phyloP scores from a whole-genome alignment of 129 eudicot genomes.

The Tagetes erecta region DNA sequence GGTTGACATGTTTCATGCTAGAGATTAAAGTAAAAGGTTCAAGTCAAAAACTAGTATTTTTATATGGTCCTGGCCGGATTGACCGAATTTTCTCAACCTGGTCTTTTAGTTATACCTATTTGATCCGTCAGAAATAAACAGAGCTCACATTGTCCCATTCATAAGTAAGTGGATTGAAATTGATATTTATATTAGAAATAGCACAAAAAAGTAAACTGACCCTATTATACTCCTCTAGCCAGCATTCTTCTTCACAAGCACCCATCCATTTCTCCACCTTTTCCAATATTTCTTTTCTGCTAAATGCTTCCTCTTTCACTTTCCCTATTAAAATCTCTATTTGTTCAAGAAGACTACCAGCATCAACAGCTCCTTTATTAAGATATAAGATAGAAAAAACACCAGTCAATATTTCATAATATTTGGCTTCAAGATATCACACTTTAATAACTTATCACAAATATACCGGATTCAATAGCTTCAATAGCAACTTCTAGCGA shows the following conservation, averaged over 20 bases:
- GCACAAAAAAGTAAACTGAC: slow-evolving; percentile 32
- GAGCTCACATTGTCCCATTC: background rate
- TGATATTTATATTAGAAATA: background rate
- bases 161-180: background rate
- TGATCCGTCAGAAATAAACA: background rate
- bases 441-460: background rate
- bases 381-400: background rate
- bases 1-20: background rate
- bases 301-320: slow-evolving; percentile 86
- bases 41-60: background rate
- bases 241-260: slow-evolving; percentile 88
- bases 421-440: slow-evolving; percentile 1
- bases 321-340: slow-evolving; percentile 72
- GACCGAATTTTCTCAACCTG: background rate
- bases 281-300: slow-evolving; percentile 90
- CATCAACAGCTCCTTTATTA: slow-evolving; percentile 76
- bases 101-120: no score
- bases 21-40: background rate
- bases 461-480: slow-evolving; percentile 50
- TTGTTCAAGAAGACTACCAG: slow-evolving; percentile 80
- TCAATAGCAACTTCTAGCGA: slow-evolving; percentile 48
- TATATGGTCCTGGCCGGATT: background rate
- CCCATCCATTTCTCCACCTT: slow-evolving; percentile 83
- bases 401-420: slow-evolving; percentile 13
- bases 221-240: slow-evolving; percentile 96